phyloP scores from a whole-genome alignment of 495 filamentous ascomycete genomes.

The Evernia prunastri region DNA sequence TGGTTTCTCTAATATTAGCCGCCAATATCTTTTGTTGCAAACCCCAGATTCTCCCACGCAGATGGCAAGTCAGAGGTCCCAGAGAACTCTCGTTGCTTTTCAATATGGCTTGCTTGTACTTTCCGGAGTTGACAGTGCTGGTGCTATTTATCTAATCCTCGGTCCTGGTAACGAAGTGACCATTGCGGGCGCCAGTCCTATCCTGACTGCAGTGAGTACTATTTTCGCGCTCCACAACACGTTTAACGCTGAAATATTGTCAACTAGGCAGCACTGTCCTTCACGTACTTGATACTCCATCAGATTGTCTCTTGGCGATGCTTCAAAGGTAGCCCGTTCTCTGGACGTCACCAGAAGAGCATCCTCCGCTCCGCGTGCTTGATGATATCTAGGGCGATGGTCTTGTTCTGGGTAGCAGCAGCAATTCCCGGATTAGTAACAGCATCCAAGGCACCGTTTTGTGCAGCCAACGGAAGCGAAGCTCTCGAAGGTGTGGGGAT shows the following conservation, averaged over 20 bases:
- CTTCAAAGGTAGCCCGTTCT: not conserved
- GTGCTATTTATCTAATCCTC: not conserved
- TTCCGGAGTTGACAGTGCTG: not conserved
- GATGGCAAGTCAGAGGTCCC: not conserved
- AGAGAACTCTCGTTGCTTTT: not conserved
- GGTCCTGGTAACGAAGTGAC: slow-evolving; percentile 5
- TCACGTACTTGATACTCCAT: slow-evolving; percentile 13
- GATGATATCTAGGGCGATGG: slow-evolving; percentile 6
- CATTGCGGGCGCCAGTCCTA: slow-evolving; percentile 5
- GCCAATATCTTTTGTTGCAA: not conserved
- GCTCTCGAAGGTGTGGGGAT: slow-evolving; percentile 7
- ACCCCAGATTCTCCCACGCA: not conserved
- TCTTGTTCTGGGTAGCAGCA: slow-evolving; percentile 13
- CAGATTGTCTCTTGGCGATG: slow-evolving; percentile 9
- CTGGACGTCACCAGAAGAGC: slow-evolving; percentile 3
- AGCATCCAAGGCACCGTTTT: slow-evolving; percentile 16
- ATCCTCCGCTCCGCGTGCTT: slow-evolving; percentile 2
- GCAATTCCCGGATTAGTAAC: slow-evolving; percentile 9
- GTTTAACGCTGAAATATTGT: slow-evolving; percentile 1
- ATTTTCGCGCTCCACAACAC: not conserved
- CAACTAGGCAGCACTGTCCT: slow-evolving; percentile 5
- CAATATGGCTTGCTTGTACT: slow-evolving; percentile 1
- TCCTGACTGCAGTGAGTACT: slow-evolving; percentile 13
- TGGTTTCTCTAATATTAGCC: not conserved
- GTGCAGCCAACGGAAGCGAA: slow-evolving; percentile 5